Base-by-base conservation (phyloP, 2,329 filamentous ascomycete genomes). In the Setomelanomma holmii region DNA sequence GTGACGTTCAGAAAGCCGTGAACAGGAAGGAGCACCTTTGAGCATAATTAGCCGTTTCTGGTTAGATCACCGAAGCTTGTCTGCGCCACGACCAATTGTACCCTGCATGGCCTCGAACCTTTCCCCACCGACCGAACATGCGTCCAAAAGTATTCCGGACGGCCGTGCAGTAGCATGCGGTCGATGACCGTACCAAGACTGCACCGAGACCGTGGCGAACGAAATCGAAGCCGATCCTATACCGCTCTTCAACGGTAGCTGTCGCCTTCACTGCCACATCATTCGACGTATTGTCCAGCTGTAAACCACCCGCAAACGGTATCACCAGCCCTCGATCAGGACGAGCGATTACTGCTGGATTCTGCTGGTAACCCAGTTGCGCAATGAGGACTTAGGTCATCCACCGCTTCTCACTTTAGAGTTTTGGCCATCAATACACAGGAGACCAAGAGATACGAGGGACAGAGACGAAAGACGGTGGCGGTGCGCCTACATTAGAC, bases 41-140 rank as follows among this genome's bases (percentile, higher is more conserved):
- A 67, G 64, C 64, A 67, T 16, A 63, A 55, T 67, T 64, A 63
- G 47, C 64, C 55, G 51, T 40, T 56, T 63, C 8, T 5, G 63
- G 64, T 39, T 63, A 66, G 63, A 19, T 7, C 27, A 14, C 12
- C n/a, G 44, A 58, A 52, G 58, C 58, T 58, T 58, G 30, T 42
- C 34, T 40, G 38, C 58, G 58, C 60, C 58, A 59, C 51, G 16
- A 27, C 47, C 42, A 45, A 45, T 20, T 40, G 49, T 54, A 53
- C 51, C 33, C 41, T 42, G 35, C 51, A 10, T n/a, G 51, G 40
- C 43, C 56, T 51, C 24, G 46, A 54, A 40, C 40, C 47, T 30
- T 45, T 34, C 40, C 40, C 40, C 47, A 46, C 8, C 22, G 8
- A 21, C 16, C 17, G 46, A 39, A 40, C 45, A 42, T 58, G 56